Percentiles rank a stretch among this genome's conserved stretches.
Evolutionary conservation across 345 rosid species (phyloP).

Genomic region (Linum trigynum): DNA sequence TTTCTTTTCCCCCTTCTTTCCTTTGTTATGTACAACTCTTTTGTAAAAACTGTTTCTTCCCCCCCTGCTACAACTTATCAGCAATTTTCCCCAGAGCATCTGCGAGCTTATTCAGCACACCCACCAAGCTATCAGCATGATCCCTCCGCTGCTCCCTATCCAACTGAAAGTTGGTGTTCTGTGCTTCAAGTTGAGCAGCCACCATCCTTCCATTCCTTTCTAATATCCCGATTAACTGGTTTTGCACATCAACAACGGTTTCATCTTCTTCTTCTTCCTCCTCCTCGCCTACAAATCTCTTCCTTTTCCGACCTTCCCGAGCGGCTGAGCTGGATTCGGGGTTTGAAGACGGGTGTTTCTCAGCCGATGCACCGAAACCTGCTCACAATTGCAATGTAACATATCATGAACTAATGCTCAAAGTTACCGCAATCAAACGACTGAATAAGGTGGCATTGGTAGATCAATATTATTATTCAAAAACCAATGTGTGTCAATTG

Average conservation of each 20-base stretch:
- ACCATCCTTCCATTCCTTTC: slow-evolving; percentile 72
- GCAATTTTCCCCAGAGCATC: slow-evolving; percentile 83
- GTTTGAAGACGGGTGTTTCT: slow-evolving; percentile 33
- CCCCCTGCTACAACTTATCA: slow-evolving; percentile 57
- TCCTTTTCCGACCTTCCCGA: slow-evolving; percentile 62
- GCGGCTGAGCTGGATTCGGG: slow-evolving; percentile 52
- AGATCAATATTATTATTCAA: no score
- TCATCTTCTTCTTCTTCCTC: slow-evolving; percentile 31
- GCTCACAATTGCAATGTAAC: no score
- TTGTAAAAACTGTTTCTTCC: neutral
- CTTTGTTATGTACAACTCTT: no score
- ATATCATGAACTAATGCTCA: no score
- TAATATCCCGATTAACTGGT: slow-evolving; percentile 47
- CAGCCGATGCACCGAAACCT: slow-evolving; percentile 29
- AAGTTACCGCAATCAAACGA: no score
- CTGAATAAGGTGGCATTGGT: no score
- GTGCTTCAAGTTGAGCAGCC: slow-evolving; percentile 75
- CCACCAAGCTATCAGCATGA: slow-evolving; percentile 54
- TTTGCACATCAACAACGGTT: slow-evolving; percentile 20
- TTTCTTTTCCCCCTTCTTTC: no score
- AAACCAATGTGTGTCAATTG: no score
- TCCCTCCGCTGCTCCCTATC: slow-evolving; percentile 84
- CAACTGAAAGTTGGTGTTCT: slow-evolving; percentile 51
- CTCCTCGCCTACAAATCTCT: slow-evolving; percentile 32
- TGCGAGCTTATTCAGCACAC: slow-evolving; percentile 80